Percentiles rank a stretch among this genome's conserved stretches.
phyloP scores from a whole-genome alignment of 2,329 filamentous ascomycete genomes.

The Taxawa tesnikishii region DNA sequence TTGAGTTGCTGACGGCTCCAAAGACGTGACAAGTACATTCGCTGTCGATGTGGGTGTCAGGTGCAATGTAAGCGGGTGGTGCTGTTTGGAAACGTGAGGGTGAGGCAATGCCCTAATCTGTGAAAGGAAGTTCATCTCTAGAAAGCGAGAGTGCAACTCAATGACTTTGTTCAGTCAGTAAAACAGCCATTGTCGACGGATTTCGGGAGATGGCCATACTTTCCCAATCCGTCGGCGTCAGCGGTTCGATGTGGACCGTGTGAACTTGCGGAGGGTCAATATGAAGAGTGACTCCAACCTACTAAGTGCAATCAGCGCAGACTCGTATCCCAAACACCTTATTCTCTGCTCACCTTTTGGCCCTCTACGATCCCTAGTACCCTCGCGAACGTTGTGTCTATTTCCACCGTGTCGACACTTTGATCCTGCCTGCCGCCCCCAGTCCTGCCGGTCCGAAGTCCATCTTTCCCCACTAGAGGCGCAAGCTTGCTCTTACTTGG shows the following conservation, averaged over 20 bases:
- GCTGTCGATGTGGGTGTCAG: slow-evolving; percentile 92
- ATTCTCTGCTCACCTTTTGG: slow-evolving; percentile 51
- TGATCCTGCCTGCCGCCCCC: slow-evolving; percentile 55
- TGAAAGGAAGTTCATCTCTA: slow-evolving; percentile 84
- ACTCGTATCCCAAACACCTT: slow-evolving; percentile 21
- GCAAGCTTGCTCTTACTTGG: slow-evolving; percentile 75
- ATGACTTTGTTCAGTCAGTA: slow-evolving; percentile 46
- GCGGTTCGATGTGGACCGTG: slow-evolving; percentile 90
- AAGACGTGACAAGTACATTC: slow-evolving; percentile 72
- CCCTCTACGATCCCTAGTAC: slow-evolving; percentile 68
- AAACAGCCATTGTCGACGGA: slow-evolving; percentile 4
- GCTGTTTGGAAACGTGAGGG: slow-evolving; percentile 41
- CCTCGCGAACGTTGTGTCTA: slow-evolving; percentile 73
- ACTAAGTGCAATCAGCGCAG: slow-evolving; percentile 15
- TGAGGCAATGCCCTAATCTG: slow-evolving; percentile 92
- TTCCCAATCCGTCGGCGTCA: slow-evolving; percentile 95
- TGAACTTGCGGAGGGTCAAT: slow-evolving; percentile 83
- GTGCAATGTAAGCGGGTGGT: slow-evolving; percentile 81
- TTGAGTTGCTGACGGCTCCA: slow-evolving; percentile 60
- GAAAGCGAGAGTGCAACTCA: slow-evolving; percentile 87
- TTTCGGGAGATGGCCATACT: slow-evolving; percentile 32
- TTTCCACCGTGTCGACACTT: slow-evolving; percentile 66
- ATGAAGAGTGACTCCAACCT: slow-evolving; percentile 58
- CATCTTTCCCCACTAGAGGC: slow-evolving; percentile 62
- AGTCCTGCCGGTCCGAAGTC: slow-evolving; percentile 32